Evolutionary conservation across 2,329 filamentous ascomycete species (phyloP), one percentile per base, ranked within the genome.

Genomic region (Alternaria conjuncta): DNA sequence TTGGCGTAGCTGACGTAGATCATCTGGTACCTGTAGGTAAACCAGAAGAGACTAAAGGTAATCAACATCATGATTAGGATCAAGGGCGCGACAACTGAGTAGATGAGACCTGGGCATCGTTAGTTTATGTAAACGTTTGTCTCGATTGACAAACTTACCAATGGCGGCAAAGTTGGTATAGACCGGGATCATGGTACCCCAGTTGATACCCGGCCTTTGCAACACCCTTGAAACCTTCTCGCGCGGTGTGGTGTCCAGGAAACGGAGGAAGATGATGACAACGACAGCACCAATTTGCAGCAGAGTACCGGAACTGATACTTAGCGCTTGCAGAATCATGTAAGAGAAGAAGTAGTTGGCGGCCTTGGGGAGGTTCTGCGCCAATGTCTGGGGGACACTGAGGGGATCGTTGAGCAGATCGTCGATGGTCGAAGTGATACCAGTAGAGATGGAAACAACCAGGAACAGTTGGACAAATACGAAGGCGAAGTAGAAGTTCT

Each of bases 261-360:
- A 86, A 1, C 90, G 92, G 2, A 92, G 91, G 49, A 97, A 79
- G 21, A 98, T 74, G 90, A 94, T 97, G 67, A 90, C 84, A 49
- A 94, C 75, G 4, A 99, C 85, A 4, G 89, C 88, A n/a, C 88
- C 89, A 23, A 97, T 87, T 75, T 98, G 96, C 12, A 97, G 84
- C 5, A 98, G 84, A 1, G 93, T 95, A 78, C 92, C 94, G 1
- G 95, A 95, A 78, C 94, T 97, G 66, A 93, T 94, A 66, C 93
- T 94, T 72, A 98, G 86, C 0, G 94, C 93, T 75, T 98, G 96
- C 10, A 99, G 89, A 76, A 97, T 91, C 89, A 99, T 94, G 86
- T 99, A 99, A 1, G 93, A 95, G 85, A 97, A 98, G 84, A 98
- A 99, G 80, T 98, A 99, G 77, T 97, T 97, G 71, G 93, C 92